Evolutionary conservation across 129 eudicot genomes (phyloP).

Genomic region (Artemisia tridentata): DNA sequence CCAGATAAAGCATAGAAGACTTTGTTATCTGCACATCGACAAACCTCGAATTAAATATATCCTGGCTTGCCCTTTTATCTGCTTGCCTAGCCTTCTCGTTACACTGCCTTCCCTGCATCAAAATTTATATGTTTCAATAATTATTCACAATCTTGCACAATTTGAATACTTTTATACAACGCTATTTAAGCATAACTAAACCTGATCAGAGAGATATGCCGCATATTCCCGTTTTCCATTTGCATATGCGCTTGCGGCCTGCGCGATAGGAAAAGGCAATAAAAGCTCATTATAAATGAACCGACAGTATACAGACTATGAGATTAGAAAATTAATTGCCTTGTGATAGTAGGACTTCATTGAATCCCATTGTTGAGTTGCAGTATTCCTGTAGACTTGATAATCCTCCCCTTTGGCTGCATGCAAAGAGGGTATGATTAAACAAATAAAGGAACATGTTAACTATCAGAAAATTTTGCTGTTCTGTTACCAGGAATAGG

Average conservation of each 20-base stretch:
- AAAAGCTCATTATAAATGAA: conserved; percentile 5
- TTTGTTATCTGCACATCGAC: not conserved
- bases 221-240: conserved; percentile 75
- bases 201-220: conserved; percentile 83
- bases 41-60: conserved; percentile 85
- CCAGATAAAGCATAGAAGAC: too few species aligned
- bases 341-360: conserved; percentile 79
- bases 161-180: not conserved
- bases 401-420: conserved; percentile 80
- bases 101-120: conserved; percentile 62
- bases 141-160: not conserved
- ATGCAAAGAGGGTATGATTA: conserved; percentile 9
- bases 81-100: conserved; percentile 73
- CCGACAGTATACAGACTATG: not conserved
- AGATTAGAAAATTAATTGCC: conserved; percentile 37
- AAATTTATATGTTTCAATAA: not conserved
- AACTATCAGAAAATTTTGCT: not conserved
- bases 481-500: conserved; percentile 41
- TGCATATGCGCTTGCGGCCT: conserved; percentile 90
- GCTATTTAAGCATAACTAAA: not conserved
- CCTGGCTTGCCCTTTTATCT: conserved; percentile 87
- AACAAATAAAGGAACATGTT: not conserved
- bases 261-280: conserved; percentile 14
- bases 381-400: conserved; percentile 54
- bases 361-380: conserved; percentile 78